Conservation (phyloP, 2,329 filamentous ascomycete genomes). For the Penicillium griseofulvum region DNA sequence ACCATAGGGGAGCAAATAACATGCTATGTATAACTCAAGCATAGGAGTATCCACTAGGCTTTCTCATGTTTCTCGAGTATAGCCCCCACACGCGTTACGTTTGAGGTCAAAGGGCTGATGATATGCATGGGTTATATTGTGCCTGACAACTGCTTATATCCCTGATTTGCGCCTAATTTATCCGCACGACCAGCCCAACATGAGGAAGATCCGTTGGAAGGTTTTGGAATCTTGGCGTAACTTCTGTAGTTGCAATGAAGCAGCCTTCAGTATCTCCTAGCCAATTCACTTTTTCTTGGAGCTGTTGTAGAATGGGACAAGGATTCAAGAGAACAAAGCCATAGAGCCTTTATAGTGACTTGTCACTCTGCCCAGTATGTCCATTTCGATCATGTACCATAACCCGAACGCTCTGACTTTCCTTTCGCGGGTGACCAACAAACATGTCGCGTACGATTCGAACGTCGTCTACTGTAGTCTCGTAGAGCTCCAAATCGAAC, state of each 20-base stretch:
- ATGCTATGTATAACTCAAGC: neutral
- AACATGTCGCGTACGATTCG: constrained; percentile 27
- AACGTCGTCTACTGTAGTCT: constrained; percentile 34
- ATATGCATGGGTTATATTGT: neutral
- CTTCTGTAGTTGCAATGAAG: neutral
- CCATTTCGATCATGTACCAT: constrained; percentile 9
- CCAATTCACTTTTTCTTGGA: neutral
- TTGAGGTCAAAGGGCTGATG: neutral
- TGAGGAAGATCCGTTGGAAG: neutral
- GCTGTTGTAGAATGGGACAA: neutral
- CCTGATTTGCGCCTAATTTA: neutral
- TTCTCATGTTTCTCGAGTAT: neutral
- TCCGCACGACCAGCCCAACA: neutral
- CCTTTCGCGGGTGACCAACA: constrained; percentile 14
- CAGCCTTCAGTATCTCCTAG: neutral
- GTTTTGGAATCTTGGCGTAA: no score
- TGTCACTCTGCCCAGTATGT: neutral
- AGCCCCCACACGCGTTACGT: neutral
- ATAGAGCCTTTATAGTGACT: neutral
- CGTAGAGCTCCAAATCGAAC: constrained; percentile 32
- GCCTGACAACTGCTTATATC: neutral
- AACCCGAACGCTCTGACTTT: constrained; percentile 21
- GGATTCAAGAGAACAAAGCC: neutral
- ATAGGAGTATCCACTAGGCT: neutral
- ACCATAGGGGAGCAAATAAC: neutral